phyloP scores from a whole-genome alignment of 176 grass and related monocot genomes.

The Triticum timopheevii region DNA sequence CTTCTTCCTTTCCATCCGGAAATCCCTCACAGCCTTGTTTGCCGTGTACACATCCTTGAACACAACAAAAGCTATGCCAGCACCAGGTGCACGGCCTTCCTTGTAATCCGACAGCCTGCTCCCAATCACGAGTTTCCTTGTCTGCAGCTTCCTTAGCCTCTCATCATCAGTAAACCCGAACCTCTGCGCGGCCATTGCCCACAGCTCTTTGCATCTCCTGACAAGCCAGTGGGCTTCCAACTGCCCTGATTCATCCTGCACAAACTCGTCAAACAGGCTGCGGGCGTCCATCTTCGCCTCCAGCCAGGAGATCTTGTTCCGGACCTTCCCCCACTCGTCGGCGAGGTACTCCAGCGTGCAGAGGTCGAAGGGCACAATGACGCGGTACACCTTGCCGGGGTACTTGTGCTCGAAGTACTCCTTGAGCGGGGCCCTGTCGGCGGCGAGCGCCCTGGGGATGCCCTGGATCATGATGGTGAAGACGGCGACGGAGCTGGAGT shows the following conservation, averaged over 20 bases:
- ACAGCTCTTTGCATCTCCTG: conserved; percentile 61
- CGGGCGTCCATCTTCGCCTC: conserved; percentile 72
- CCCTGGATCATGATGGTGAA: conserved; percentile 98
- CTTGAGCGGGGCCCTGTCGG: conserved; percentile 68
- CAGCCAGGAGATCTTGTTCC: conserved; percentile 80
- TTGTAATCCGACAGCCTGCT: conserved; percentile 82
- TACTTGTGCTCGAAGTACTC: conserved; percentile 96
- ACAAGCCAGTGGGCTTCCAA: conserved; percentile 44
- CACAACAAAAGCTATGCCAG: conserved; percentile 85
- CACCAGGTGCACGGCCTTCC: conserved; percentile 65
- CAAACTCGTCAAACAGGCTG: conserved; percentile 47
- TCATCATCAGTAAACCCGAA: conserved; percentile 86
- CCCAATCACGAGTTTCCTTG: conserved; percentile 63
- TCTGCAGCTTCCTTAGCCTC: conserved; percentile 67
- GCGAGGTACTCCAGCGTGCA: conserved; percentile 76
- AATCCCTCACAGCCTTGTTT: conserved; percentile 93
- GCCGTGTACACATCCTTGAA: conserved; percentile 97
- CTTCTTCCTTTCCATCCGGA: conserved; percentile 80
- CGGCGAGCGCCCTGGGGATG: conserved; percentile 74
- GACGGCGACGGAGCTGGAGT: conserved; percentile 75
- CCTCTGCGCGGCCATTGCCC: conserved; percentile 32
- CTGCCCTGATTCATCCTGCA: neutral
- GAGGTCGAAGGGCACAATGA: conserved; percentile 79
- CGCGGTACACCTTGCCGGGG: conserved; percentile 86
- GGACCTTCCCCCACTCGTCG: conserved; percentile 63